Evolutionary conservation across 2,329 filamentous ascomycete genomes (phyloP), one percentile per base, ranked within the genome.

Genomic region (Pyrenophora tritici-repentis): DNA sequence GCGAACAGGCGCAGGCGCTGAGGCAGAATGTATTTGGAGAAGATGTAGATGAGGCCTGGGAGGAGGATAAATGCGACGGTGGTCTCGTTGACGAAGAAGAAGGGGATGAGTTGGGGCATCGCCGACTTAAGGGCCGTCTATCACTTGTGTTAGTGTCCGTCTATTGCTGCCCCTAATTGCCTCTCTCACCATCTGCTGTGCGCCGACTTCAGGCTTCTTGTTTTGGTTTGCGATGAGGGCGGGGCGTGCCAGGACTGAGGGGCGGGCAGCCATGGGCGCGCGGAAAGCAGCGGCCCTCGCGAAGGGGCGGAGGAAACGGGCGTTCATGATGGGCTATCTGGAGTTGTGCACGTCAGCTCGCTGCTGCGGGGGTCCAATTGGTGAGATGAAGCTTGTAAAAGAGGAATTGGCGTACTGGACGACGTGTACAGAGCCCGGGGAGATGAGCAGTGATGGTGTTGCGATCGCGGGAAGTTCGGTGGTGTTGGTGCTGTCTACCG

Each of bases 41-140:
- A 66, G 62, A 76, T 47, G 67, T 76, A 76, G 71, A 76, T 75
- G 60, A 76, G 70, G 46, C 72, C 67, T 37, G 74, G 74, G 36
- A 76, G 63, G 50, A 73, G 62, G 64, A 76, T 61, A 60, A 76
- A 76, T 39, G 73, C 74, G 57, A 71, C 62, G 55, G 70, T 73
- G 53, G 68, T 73, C 72, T 76, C 74, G 68, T 76, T 76, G 65
- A 76, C 73, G 70, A 75, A 75, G 70, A 75, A 76, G 71, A 76
- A 76, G 59, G 74, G 74, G 41, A 76, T 69, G 53, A 76, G 74
- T 67, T 76, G 74, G 53, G 74, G 74, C 74, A 76, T 76, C 55
- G 72, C 74, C 56, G 74, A 74, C 66, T 72, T 71, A 61, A 76
- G 71, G 46, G 73, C 58, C 12, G 62, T 71, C 73, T 75, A 51